Conservation (phyloP, 495 filamentous ascomycete species). For the Aspergillus biplanus region DNA sequence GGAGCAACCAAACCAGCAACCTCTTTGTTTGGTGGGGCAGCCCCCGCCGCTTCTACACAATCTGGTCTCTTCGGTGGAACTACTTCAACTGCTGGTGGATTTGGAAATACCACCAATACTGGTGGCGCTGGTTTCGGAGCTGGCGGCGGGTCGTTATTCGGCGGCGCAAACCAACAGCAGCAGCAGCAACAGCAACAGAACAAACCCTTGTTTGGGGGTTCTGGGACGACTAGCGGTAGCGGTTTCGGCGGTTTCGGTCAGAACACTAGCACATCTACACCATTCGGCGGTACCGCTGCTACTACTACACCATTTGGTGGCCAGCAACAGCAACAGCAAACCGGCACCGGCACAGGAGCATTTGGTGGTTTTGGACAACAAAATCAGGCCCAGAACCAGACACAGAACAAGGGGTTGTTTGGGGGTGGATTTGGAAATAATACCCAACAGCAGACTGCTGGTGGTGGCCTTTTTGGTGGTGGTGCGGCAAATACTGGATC, state of each 20-base stretch:
- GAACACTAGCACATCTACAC: slow-evolving; percentile 38
- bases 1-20: slow-evolving; percentile 43
- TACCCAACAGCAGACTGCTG: slow-evolving; percentile 42
- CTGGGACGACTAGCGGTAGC: slow-evolving; percentile 33
- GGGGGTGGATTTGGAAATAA: slow-evolving; percentile 44
- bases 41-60: slow-evolving; percentile 30
- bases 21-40: slow-evolving; percentile 41
- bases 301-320: slow-evolving; percentile 46
- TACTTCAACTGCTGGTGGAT: slow-evolving; percentile 33
- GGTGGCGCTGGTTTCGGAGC: slow-evolving; percentile 36
- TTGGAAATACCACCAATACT: slow-evolving; percentile 33
- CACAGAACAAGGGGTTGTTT: slow-evolving; percentile 45
- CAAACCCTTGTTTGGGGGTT: slow-evolving; percentile 40
- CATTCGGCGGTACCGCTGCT: slow-evolving; percentile 43
- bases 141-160: slow-evolving; percentile 49
- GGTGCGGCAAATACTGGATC: slow-evolving; percentile 34
- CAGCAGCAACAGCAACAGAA: slow-evolving; percentile 41
- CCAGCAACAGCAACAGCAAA: slow-evolving; percentile 36
- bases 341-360: slow-evolving; percentile 34
- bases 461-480: slow-evolving; percentile 49
- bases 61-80: slow-evolving; percentile 33
- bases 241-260: slow-evolving; percentile 47
- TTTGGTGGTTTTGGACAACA: slow-evolving; percentile 54
- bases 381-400: slow-evolving; percentile 44
- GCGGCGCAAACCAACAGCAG: slow-evolving; percentile 37